phyloP scores from a whole-genome alignment of 257 asterid genomes.

The Paulownia fortunei region DNA sequence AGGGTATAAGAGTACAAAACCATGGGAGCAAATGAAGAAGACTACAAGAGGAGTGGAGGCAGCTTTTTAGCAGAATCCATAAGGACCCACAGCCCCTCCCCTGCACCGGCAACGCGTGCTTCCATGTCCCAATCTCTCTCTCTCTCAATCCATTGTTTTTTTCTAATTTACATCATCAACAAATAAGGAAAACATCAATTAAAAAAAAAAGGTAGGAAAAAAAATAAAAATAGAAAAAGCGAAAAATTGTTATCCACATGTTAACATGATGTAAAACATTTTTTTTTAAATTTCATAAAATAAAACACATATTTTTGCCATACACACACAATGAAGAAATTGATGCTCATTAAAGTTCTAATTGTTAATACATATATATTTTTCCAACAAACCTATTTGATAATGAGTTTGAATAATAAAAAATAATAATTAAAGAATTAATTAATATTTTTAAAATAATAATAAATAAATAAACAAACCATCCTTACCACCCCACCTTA shows the following conservation, averaged over 20 bases:
- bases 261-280: no score
- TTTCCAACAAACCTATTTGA: no score
- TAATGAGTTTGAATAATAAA: no score
- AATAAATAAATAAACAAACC: no score
- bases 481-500: no score
- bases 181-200: background rate
- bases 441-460: no score
- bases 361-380: no score
- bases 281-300: background rate
- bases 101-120: constrained; percentile 92
- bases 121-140: constrained; percentile 45
- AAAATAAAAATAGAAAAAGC: background rate
- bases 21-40: background rate
- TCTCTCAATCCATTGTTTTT: no score
- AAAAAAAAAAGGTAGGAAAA: no score
- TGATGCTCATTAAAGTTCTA: no score
- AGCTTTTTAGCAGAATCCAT: constrained; percentile 41
- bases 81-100: constrained; percentile 56
- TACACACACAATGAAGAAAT: background rate
- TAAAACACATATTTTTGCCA: background rate
- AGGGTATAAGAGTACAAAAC: background rate
- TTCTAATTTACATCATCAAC: background rate
- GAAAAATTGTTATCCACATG: background rate
- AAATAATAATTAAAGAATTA: no score
- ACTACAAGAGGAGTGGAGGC: constrained; percentile 11